phyloP scores from a whole-genome alignment of 805 yeast species.

The Debaryomyces tyrocola region DNA sequence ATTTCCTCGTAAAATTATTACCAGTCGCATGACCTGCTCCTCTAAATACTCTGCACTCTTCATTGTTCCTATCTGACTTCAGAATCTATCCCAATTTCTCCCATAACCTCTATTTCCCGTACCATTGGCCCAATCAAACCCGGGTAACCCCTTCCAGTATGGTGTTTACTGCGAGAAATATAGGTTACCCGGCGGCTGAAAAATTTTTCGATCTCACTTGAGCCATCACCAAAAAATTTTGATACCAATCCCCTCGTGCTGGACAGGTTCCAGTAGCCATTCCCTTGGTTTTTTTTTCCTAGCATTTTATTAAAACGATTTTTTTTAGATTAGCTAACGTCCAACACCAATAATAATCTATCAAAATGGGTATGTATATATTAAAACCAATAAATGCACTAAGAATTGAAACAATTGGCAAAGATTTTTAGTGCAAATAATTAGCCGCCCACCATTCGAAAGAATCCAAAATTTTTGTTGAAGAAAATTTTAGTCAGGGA shows the following conservation, averaged over 20 bases:
- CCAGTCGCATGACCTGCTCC: too few relatives aligned
- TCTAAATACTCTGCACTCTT: too few relatives aligned
- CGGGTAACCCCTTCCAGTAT: constrained; percentile 11
- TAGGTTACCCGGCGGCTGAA: constrained; percentile 2
- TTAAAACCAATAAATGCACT: neutral
- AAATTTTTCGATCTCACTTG: constrained; percentile 7
- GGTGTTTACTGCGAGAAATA: constrained; percentile 2
- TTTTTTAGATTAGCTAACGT: constrained; percentile 15
- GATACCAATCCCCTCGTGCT: constrained; percentile 7
- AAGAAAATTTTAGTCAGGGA: neutral
- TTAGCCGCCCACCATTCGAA: neutral
- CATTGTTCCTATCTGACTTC: too few relatives aligned
- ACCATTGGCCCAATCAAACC: too few relatives aligned
- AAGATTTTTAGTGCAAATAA: neutral
- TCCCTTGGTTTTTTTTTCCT: constrained; percentile 9
- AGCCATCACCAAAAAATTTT: constrained; percentile 3
- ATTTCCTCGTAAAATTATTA: too few relatives aligned
- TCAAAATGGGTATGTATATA: constrained; percentile 37
- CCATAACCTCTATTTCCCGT: too few relatives aligned
- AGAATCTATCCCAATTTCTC: too few relatives aligned
- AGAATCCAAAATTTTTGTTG: neutral
- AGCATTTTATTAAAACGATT: constrained; percentile 7
- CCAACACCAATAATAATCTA: constrained; percentile 23
- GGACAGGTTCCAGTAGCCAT: constrained; percentile 8
- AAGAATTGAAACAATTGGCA: too few relatives aligned